Conservation (phyloP, 257 asterid species). For the Craterostigma plantagineum region DNA sequence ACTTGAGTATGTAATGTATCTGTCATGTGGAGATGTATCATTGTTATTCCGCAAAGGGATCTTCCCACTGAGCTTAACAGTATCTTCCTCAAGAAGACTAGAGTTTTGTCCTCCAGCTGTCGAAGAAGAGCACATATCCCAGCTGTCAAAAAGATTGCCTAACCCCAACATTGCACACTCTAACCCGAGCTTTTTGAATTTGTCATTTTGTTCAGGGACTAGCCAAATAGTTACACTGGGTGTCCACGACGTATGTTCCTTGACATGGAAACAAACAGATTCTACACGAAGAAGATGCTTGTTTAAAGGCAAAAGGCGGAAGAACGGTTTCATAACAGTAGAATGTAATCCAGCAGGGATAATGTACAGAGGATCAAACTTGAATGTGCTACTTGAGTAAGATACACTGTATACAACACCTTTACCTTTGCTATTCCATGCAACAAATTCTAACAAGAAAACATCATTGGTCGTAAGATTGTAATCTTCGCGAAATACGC, state of each 20-base stretch:
- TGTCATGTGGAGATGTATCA: constrained; percentile 11
- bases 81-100: constrained; percentile 8
- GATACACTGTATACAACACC: constrained; percentile 50
- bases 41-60: constrained; percentile 9
- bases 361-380: constrained; percentile 25
- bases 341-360: constrained; percentile 39
- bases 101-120: constrained; percentile 14
- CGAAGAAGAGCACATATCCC: constrained; percentile 24
- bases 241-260: constrained; percentile 50
- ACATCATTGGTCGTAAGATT: constrained; percentile 15
- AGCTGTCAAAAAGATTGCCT: constrained; percentile 31
- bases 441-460: constrained; percentile 39
- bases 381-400: constrained; percentile 29
- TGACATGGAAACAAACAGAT: constrained; percentile 40
- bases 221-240: constrained; percentile 66
- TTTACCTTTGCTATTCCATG: constrained; percentile 62
- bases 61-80: constrained; percentile 6
- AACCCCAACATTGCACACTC: constrained; percentile 34
- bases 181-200: constrained; percentile 15
- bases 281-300: constrained; percentile 41
- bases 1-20: constrained; percentile 11
- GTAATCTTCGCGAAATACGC: constrained; percentile 38
- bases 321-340: constrained; percentile 19
- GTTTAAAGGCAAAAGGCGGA: constrained; percentile 35
- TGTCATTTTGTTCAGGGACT: constrained; percentile 27